phyloP scores from a whole-genome alignment of 129 eudicot species.

The Flaveria robusta region DNA sequence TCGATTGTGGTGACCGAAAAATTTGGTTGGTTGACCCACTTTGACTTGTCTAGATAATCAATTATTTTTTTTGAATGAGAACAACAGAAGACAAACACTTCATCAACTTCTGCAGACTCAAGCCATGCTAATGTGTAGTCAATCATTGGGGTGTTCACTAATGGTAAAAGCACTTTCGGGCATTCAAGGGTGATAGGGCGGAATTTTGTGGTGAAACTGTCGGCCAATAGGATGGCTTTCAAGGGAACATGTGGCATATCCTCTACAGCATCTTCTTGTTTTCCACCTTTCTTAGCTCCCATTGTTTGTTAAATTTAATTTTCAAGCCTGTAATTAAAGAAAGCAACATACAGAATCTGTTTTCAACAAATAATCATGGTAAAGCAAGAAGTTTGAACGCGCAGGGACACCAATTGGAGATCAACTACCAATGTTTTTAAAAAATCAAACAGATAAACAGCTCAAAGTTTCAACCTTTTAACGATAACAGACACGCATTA shows the following conservation, averaged over 20 bases:
- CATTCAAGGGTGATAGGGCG: slow-evolving; percentile 95
- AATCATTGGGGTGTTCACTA: slow-evolving; percentile 92
- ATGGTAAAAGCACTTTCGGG: slow-evolving; percentile 77
- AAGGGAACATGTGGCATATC: slow-evolving; percentile 73
- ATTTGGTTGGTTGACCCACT: slow-evolving; percentile 79
- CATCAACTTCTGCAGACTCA: slow-evolving; percentile 87
- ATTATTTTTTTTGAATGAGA: slow-evolving; percentile 91
- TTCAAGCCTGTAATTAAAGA: slow-evolving; percentile 26
- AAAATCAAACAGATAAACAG: no score
- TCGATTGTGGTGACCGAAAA: slow-evolving; percentile 78
- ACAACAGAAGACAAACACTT: slow-evolving; percentile 88
- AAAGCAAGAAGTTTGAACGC: not conserved
- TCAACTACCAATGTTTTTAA: not conserved
- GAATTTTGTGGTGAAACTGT: slow-evolving; percentile 85
- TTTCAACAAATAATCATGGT: not conserved
- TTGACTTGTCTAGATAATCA: slow-evolving; percentile 60
- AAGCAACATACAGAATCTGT: slow-evolving; percentile 14
- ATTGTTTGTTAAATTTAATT: slow-evolving; percentile 28
- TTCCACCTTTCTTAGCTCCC: slow-evolving; percentile 73
- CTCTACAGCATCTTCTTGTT: slow-evolving; percentile 59
- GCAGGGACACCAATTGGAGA: not conserved
- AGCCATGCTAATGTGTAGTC: slow-evolving; percentile 97
- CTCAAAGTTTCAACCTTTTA: not conserved
- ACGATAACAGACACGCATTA: not conserved
- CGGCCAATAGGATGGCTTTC: slow-evolving; percentile 89